phyloP scores from a whole-genome alignment of 768 basidiomycete genomes.

The Boletus vermiculosoides region DNA sequence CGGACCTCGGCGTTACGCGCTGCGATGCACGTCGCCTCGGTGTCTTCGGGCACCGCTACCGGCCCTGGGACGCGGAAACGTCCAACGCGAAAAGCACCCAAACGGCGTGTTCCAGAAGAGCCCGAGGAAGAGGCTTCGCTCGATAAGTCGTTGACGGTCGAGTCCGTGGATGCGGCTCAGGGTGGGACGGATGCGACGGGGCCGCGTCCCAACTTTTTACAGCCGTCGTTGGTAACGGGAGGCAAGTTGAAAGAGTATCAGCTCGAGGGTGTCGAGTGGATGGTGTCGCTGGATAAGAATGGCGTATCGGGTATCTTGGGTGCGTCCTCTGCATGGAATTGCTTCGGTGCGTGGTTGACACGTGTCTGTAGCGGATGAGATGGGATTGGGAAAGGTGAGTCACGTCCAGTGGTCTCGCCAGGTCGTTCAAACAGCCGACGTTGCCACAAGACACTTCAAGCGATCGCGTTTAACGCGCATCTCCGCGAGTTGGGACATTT shows the following conservation, averaged over 20 bases:
- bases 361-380: constrained; percentile 74
- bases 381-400: constrained; percentile 84
- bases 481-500: constrained; percentile 70
- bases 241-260: constrained; percentile 88
- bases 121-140: not conserved
- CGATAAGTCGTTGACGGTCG: constrained; percentile 14
- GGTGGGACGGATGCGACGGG: not conserved
- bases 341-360: constrained; percentile 3
- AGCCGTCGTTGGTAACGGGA: constrained; percentile 81
- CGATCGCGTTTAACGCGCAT: constrained; percentile 90
- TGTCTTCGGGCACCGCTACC: not conserved
- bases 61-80: constrained; percentile 16
- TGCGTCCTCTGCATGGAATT: constrained; percentile 32
- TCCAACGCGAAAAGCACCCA: constrained; percentile 4
- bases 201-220: constrained; percentile 50
- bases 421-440: not conserved
- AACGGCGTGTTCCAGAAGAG: constrained; percentile 13
- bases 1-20: constrained; percentile 33
- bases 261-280: constrained; percentile 93
- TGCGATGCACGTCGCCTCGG: constrained; percentile 23
- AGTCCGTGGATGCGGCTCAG: not conserved
- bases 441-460: constrained; percentile 77
- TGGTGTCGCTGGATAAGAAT: constrained; percentile 84
- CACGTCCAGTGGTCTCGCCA: not conserved
- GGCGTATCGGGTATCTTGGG: constrained; percentile 80